Evolutionary conservation across 2,329 filamentous ascomycete genomes (phyloP), one percentile per base, ranked within the genome.

Genomic region (Zelopaecilomyces penicillatus): DNA sequence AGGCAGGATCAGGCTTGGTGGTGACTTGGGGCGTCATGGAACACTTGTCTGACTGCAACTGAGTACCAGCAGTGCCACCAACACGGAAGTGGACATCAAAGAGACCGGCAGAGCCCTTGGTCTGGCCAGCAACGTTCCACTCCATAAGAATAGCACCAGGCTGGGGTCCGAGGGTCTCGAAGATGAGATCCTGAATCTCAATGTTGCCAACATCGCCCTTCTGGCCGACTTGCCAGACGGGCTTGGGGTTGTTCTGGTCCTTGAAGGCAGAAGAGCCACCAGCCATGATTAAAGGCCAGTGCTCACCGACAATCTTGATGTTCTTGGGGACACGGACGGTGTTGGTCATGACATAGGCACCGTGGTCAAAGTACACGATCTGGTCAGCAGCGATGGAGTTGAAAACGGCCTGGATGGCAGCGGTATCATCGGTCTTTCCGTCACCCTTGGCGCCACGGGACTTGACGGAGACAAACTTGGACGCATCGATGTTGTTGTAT

Each of bases 41-140:
- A 70, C 90, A 96, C 44, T 74, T 82, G 63, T 87, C 75, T 12
- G 83, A 84, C 66, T 94, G 87, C 11, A 97, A 76, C 52, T 86
- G 67, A 29, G 90, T 94, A 48, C 91, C 91, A 4, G 85, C 83
- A 44, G 83, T 82, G 37, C 93, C 93, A 56, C 89, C 91, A 55
- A 98, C 79, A 59, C 93, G 87, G 68, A 93, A 84, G 71, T 98
- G 93, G n/a, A 90, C 83, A 58, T 98, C 93, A 87, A 90, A 98
- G 66, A 96, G 82, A 50, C 81, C 91, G 19, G 82, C 82, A 2
- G 80, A 77, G 39, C 87, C 88, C 46, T 82, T 75, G 44, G 65
- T 72, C 54, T 75, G 62, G 32, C 80, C 83, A 37, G 79, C 80
- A 36, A 95, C 71, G 66, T 96, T 96, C 85, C 88, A 96, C 64